Conservation (phyloP, 2,329 filamentous ascomycete species). For the Aureobasidium namibiae region DNA sequence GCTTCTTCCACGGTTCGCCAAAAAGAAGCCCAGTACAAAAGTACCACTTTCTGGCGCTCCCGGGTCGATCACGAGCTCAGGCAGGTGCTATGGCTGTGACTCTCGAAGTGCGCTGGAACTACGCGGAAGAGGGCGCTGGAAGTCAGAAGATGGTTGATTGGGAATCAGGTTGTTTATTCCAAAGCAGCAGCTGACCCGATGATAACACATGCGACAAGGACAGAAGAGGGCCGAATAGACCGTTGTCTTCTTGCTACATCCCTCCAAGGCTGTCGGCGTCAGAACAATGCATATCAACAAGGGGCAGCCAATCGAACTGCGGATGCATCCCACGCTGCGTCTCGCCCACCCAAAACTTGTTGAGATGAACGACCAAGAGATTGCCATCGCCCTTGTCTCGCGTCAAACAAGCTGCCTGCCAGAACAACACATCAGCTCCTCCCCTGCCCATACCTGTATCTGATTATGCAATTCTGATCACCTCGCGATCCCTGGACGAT, state of each 20-base stretch:
- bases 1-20: background rate
- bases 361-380: slow-evolving; percentile 4
- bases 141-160: background rate
- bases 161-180: background rate
- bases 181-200: slow-evolving; percentile 5
- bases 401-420: background rate
- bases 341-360: slow-evolving; percentile 9
- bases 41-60: slow-evolving; percentile 7
- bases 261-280: background rate
- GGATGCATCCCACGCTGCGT: slow-evolving; percentile 9
- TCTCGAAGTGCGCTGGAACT: background rate
- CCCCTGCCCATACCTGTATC: background rate
- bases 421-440: background rate
- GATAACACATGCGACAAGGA: slow-evolving; percentile 1
- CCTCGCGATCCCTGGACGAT: background rate
- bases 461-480: background rate
- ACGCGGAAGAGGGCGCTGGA: background rate
- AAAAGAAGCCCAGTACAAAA: background rate
- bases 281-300: background rate
- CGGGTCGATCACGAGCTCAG: slow-evolving; percentile 2
- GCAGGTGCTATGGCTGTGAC: background rate
- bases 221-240: slow-evolving; percentile 7
- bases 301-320: slow-evolving; percentile 10
- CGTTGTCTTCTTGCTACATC: slow-evolving; percentile 1
- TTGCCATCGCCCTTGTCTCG: background rate